Base-by-base conservation (phyloP, 306 rosid species). In the Luffa acutangula region DNA sequence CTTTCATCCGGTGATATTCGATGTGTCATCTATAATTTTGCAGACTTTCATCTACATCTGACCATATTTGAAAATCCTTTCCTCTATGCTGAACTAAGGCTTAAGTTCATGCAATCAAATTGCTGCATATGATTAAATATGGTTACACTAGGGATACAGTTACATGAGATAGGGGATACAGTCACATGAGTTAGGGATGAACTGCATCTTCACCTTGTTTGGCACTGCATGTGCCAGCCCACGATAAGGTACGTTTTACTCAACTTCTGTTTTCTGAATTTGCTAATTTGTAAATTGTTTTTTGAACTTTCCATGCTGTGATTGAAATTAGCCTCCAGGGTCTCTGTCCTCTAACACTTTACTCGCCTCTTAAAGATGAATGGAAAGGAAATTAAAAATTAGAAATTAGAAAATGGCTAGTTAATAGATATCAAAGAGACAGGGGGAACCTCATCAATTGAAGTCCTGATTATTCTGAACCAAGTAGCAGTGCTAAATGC, bases 41-140 rank as follows among this genome's bases (percentile, higher is more conserved):
- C 77, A 6, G 58, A 71, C 56, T 70, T 45, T 70, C 56, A 45
- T 45, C 76, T 45, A 45, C 75, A 2, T 45, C 76, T 20, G 56
- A 10, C 21, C 45, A 51, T 33, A 74, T 7, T 74, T 31, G 31
- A 33, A 51, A 33, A 73, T 74, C 43, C 57, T 74, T 74, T 48
- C 59, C 21, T 48, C 45, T 8, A 73, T 6, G 59, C 43, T 43
- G 58, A 31, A 48, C 43, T 31, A 12, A 72, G 41, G 43, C 20
- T 74, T 15, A 14, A 31, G 78, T 72, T 72, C 58, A 25, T 72
- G 56, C 77, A 48, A 71, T 72, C 58, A 72, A 48, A 72, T 72
- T 46, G 77, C 42, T 71, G 14, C 39, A 46, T 45, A n/a, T 20
- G 41, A 69, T 20, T 18, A 45, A 18, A 20, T 67, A 42, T 36